These are phyloP conservation scores for Euryodendron excelsum DNA, from an alignment of 148 eudicot species.

Conservation along the genomic window DNA sequence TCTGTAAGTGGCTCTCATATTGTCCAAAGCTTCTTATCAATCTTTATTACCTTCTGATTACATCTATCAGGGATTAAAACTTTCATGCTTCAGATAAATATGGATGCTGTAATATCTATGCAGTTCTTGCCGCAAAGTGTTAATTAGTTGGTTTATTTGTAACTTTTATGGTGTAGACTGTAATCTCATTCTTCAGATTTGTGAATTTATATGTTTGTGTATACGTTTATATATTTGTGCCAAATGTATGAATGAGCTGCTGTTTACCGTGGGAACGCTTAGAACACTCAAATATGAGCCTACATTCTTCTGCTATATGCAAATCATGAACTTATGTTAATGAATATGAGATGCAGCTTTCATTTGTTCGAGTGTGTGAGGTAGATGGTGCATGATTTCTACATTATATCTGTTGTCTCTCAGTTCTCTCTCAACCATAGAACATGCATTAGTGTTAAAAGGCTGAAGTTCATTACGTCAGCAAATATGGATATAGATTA, in stretches of 20 bases:
- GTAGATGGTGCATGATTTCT: neutral
- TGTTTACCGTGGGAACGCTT: neutral
- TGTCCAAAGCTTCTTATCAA: neutral
- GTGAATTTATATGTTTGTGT: neutral
- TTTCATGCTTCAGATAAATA: neutral
- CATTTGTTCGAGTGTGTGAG: neutral
- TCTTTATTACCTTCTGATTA: neutral
- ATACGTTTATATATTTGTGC: neutral
- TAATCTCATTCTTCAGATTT: neutral
- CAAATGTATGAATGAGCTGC: neutral
- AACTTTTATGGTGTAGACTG: neutral
- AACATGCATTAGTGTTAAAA: no score
- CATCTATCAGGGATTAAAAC: neutral
- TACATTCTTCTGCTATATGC: no score
- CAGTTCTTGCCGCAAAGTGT: neutral
- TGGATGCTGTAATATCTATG: neutral
- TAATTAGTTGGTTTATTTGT: neutral
- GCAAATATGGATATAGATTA: no score
- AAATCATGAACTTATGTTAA: neutral
- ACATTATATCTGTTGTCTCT: no score
- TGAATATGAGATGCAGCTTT: neutral
- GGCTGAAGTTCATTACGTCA: no score
- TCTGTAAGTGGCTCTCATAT: conserved; percentile 63
- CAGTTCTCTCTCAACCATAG: no score
- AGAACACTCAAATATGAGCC: neutral